Evolutionary conservation across 106 monocot species (phyloP).

Genomic region (Chionographis japonica): DNA sequence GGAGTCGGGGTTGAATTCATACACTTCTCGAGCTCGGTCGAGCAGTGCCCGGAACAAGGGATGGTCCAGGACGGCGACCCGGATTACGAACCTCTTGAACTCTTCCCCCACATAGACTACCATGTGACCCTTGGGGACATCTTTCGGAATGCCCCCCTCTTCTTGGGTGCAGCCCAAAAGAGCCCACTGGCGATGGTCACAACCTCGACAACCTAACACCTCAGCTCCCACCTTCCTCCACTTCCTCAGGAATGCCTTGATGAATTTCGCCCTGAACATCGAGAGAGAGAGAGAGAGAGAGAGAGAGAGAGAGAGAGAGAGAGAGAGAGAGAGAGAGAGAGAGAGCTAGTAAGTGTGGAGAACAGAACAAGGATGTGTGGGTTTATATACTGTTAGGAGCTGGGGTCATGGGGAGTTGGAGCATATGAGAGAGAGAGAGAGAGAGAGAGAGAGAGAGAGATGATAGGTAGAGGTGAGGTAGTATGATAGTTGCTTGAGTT

Average conservation of each 20-base stretch:
- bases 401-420: conserved; percentile 1
- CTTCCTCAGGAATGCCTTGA: conserved; percentile 18
- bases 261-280: conserved; percentile 10
- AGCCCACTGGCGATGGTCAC: neutral
- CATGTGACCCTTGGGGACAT: conserved; percentile 38
- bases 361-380: neutral
- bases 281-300: neutral
- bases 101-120: conserved; percentile 42
- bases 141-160: conserved; percentile 15
- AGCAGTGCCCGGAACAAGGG: conserved; percentile 35
- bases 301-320: too few species aligned
- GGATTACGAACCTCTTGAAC: conserved; percentile 26
- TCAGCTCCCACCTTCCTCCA: conserved; percentile 17
- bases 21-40: conserved; percentile 31
- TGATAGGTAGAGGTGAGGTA: neutral
- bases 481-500: too few species aligned
- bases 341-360: too few species aligned
- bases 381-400: conserved; percentile 17
- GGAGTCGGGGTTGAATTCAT: conserved; percentile 17
- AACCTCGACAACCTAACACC: neutral
- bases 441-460: too few species aligned
- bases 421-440: too few species aligned
- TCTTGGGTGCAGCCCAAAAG: neutral
- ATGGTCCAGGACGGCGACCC: conserved; percentile 23
- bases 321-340: too few species aligned